phyloP scores from a whole-genome alignment of 2,329 filamentous ascomycete genomes.

The Leptographium radiaticola region DNA sequence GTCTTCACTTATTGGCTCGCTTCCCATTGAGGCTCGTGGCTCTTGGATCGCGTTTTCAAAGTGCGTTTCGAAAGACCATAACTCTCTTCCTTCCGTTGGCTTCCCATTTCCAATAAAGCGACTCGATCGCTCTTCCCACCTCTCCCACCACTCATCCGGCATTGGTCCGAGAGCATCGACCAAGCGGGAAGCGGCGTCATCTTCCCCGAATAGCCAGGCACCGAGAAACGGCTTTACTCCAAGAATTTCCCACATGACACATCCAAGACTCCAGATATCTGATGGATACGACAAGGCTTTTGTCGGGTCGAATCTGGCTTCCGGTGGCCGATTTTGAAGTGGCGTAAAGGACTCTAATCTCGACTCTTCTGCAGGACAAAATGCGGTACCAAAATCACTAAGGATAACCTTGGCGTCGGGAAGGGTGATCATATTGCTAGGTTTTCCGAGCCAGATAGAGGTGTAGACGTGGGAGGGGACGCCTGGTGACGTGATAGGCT shows the following conservation, averaged over 20 bases:
- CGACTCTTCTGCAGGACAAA: background rate
- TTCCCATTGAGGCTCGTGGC: background rate
- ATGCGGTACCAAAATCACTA: background rate
- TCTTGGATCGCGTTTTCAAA: background rate
- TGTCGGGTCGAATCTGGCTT: background rate
- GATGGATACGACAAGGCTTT: background rate
- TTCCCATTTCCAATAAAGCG: background rate
- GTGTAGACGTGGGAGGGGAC: background rate
- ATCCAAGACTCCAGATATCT: background rate
- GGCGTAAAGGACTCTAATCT: background rate
- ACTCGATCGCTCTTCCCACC: background rate
- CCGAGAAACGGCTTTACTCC: background rate
- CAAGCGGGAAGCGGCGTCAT: background rate
- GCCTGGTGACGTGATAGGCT: background rate
- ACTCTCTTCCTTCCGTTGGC: background rate
- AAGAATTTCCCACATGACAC: background rate
- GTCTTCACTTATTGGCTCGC: background rate
- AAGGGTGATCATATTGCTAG: background rate
- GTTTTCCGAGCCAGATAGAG: background rate
- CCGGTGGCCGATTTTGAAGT: background rate
- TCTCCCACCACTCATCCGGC: background rate
- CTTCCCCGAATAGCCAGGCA: background rate
- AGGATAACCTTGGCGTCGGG: background rate
- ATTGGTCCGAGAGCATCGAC: background rate
- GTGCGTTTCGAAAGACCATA: background rate